Base-by-base conservation (phyloP, 305 asterid species). In the Fraxinus sp. region DNA sequence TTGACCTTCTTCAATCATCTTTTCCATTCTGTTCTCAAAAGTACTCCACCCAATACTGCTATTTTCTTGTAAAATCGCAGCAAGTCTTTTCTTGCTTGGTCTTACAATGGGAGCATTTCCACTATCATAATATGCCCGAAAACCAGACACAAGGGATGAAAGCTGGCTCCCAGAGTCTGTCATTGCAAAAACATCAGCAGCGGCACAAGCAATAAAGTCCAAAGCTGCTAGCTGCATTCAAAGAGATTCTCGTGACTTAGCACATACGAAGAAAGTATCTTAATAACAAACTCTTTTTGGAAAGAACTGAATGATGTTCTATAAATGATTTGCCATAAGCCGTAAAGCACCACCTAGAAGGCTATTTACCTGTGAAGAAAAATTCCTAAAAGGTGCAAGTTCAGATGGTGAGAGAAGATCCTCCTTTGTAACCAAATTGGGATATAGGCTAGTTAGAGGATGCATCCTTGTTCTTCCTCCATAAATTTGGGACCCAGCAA, bases 131-230 rank as follows among this genome's bases (percentile, higher is more conserved):
- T 95, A 97, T 7, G 95, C 91, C 46, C 99, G 91, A 77, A 88
- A 90, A 33, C 99, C 99, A 0, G 97, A 93, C 84, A 92, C 98
- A 1, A 97, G 86, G 78, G 98, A 95, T 6, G 98, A 97, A 7
- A 95, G 89, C 90, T 95, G 98, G 91, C 98, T 97, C 30, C 99
- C 98, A 0, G 99, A 91, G 81, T 96, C 98, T 1, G 98, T 96
- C 73, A 95, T 89, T 68, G 99, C 94, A 83, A 96, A 95, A 22
- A 96, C 97, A 86, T 95, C 94, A 3, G 99, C 88, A 87, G 94
- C 92, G 26, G 95, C 95, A 70, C 98, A 93, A 1, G 91, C 97
- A 0, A 97, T 95, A 36, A 92, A 95, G 90, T 95, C 99, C 81
- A 95, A 79, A 16, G 99, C 98, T 80, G 99, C 98, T 80, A 96